Evolutionary conservation across 2,329 filamentous ascomycete genomes (phyloP).

Genomic region (Talaromyces verruculosus): DNA sequence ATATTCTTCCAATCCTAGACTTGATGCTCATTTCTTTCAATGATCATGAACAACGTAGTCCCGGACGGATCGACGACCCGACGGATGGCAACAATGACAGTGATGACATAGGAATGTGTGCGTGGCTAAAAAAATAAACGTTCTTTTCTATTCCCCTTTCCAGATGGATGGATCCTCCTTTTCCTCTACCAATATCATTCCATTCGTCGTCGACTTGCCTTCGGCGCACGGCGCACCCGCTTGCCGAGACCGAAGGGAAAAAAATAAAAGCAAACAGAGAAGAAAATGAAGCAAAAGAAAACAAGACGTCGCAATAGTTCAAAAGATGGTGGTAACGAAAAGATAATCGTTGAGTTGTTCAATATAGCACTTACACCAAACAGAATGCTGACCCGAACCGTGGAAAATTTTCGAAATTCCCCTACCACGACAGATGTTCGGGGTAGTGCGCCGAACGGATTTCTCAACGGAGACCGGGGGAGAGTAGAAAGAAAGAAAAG

Average conservation of each 20-base stretch:
- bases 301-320: not conserved
- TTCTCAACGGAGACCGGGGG: slow-evolving; percentile 27
- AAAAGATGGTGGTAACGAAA: not conserved
- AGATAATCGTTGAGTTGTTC: not conserved
- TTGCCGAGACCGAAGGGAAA: slow-evolving; percentile 4
- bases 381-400: slow-evolving; percentile 22
- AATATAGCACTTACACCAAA: slow-evolving; percentile 11
- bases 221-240: slow-evolving; percentile 17
- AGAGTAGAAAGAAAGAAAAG: slow-evolving; percentile 28
- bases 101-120: slow-evolving; percentile 23
- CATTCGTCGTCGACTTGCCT: not conserved
- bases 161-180: not conserved
- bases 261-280: not conserved
- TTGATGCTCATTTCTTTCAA: not conserved
- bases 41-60: not conserved
- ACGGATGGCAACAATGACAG: slow-evolving; percentile 21
- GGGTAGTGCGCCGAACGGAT: slow-evolving; percentile 30
- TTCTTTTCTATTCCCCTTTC: slow-evolving; percentile 12
- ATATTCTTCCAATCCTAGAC: not conserved
- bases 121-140: slow-evolving; percentile 9
- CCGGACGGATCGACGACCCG: slow-evolving; percentile 8
- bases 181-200: not conserved
- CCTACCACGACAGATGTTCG: slow-evolving; percentile 34
- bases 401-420: slow-evolving; percentile 25
- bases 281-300: not conserved